phyloP scores from a whole-genome alignment of 2,329 filamentous ascomycete species.

The Phialophora tarda region DNA sequence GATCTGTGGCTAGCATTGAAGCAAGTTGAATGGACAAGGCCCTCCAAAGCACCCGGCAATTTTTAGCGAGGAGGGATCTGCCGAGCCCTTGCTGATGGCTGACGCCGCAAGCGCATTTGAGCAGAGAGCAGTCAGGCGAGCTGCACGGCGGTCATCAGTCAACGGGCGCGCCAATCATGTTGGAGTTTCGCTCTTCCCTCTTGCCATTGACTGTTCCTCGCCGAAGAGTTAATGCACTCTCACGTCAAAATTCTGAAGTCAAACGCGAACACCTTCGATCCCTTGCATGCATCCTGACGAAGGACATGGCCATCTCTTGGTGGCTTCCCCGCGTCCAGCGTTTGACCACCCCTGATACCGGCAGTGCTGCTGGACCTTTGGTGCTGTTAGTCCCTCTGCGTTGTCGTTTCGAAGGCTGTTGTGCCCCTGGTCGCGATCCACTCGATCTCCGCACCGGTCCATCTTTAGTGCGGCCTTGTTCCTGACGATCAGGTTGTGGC shows the following conservation, averaged over 20 bases:
- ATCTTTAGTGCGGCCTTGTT: constrained; percentile 18
- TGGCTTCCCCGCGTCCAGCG: neutral
- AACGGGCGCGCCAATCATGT: neutral
- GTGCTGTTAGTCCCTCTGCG: neutral
- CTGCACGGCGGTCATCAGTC: neutral
- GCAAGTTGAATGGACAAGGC: constrained; percentile 12
- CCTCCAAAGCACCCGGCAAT: neutral
- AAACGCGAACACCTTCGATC: neutral
- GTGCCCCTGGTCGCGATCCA: constrained; percentile 11
- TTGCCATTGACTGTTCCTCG: neutral
- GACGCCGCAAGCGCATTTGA: constrained; percentile 8
- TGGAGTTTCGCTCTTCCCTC: neutral
- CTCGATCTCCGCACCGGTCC: constrained; percentile 21
- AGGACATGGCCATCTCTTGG: neutral
- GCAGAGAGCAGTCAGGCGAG: neutral
- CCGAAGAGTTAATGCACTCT: neutral
- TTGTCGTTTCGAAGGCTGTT: constrained; percentile 16
- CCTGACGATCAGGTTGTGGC: constrained; percentile 29
- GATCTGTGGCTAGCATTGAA: constrained; percentile 1
- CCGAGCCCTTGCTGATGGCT: constrained; percentile 15
- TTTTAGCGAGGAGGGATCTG: constrained; percentile 23
- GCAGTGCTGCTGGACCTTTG: constrained; percentile 1
- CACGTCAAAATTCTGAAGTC: neutral
- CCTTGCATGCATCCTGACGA: neutral
- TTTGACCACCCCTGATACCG: neutral